phyloP scores from a whole-genome alignment of 1,284 basidiomycete genomes.

The Pseudozyma tsukubaensis region DNA sequence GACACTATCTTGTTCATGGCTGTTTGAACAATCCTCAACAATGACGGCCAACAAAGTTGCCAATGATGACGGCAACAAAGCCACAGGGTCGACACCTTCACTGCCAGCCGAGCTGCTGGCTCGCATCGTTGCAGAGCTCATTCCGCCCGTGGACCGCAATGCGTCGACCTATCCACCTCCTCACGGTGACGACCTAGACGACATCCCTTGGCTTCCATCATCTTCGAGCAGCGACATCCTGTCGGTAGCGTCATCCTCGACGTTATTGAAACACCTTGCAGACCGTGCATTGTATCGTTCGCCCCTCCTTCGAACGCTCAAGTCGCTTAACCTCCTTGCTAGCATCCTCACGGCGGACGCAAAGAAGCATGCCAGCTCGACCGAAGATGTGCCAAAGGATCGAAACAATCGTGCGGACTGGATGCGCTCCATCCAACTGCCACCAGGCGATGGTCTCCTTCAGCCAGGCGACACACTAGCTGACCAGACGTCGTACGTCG shows the following conservation, averaged over 20 bases:
- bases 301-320: conserved; percentile 27
- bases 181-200: conserved; percentile 13
- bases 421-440: conserved; percentile 29
- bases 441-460: conserved; percentile 36
- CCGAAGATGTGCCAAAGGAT: not conserved
- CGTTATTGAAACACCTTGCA: conserved; percentile 20
- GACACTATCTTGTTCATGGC: too few relatives aligned
- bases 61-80: not conserved
- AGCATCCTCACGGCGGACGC: conserved; percentile 16
- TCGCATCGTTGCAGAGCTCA: conserved; percentile 24
- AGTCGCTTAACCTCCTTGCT: conserved; percentile 25
- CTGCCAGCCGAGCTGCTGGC: conserved; percentile 37
- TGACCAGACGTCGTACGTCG: conserved; percentile 32
- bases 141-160: conserved; percentile 19
- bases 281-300: conserved; percentile 9
- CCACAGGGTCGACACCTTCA: conserved; percentile 10
- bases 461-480: conserved; percentile 36
- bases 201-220: conserved; percentile 13
- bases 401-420: not conserved
- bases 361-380: conserved; percentile 6
- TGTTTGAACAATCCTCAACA: not conserved
- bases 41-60: not conserved
- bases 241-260: conserved; percentile 14
- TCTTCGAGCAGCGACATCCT: conserved; percentile 18
- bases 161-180: conserved; percentile 32